Evolutionary conservation across 208 protist species (phyloP).

Genomic region (Trypanosoma grayi): DNA sequence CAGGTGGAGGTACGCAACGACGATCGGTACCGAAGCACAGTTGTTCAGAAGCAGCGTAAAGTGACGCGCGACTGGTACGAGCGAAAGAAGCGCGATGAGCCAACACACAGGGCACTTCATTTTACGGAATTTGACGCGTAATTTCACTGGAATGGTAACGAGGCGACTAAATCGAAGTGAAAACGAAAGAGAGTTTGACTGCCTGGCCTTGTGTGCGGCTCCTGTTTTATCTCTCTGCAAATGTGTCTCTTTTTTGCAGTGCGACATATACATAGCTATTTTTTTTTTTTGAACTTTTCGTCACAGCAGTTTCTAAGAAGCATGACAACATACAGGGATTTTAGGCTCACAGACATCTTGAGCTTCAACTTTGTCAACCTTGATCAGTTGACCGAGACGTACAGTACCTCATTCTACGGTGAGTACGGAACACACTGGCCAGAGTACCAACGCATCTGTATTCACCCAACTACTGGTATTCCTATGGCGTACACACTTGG

Average conservation of each 20-base stretch:
- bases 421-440: conserved; percentile 98
- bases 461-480: conserved; percentile 85
- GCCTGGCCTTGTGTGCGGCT: not conserved
- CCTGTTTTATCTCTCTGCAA: not conserved
- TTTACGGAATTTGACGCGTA: conserved; percentile 82
- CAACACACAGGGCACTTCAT: conserved; percentile 57
- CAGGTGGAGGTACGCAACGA: conserved; percentile 75
- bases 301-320: not conserved
- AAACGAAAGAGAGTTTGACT: not conserved
- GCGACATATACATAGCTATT: no score
- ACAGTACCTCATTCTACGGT: conserved; percentile 97
- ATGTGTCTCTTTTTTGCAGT: not conserved
- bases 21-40: conserved; percentile 30
- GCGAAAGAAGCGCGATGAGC: conserved; percentile 47
- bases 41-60: conserved; percentile 78
- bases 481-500: conserved; percentile 97
- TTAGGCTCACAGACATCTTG: conserved; percentile 93
- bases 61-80: conserved; percentile 74
- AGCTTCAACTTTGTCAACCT: conserved; percentile 97
- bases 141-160: not conserved
- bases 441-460: conserved; percentile 92
- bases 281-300: no score
- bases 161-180: not conserved
- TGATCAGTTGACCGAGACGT: conserved; percentile 97
- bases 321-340: conserved; percentile 94